Conservation (phyloP, 306 rosid genomes). For the Vigna radiata region DNA sequence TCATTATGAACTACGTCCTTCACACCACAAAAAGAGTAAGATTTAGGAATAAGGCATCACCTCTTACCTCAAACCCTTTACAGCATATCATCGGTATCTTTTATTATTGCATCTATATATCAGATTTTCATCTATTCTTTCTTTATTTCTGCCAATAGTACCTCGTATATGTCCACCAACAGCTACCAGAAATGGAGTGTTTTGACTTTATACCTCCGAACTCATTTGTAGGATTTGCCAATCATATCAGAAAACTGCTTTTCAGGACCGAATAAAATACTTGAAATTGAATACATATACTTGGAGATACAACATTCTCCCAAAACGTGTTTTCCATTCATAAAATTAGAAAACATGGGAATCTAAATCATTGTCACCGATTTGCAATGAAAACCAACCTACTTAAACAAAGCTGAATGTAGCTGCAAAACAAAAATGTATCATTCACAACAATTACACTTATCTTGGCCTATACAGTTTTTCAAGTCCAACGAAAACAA, state of each 20-base stretch:
- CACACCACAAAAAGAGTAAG: neutral
- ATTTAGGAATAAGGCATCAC: neutral
- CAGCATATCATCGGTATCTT: neutral
- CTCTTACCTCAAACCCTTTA: neutral
- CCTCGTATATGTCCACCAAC: neutral
- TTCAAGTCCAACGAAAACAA: constrained; percentile 33
- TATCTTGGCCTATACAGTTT: constrained; percentile 25
- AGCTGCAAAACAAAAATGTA: neutral
- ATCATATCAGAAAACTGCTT: neutral
- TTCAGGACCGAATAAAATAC: neutral
- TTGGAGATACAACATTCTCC: neutral
- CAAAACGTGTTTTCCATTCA: neutral
- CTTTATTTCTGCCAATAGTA: neutral
- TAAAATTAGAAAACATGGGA: neutral
- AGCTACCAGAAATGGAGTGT: neutral
- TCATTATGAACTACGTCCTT: constrained; percentile 25
- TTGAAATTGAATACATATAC: neutral
- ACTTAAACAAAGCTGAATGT: neutral
- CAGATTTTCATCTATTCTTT: constrained; percentile 2
- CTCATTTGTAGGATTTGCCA: constrained; percentile 11
- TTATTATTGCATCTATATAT: neutral
- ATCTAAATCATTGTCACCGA: no score
- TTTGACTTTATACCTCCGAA: neutral
- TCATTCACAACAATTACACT: constrained; percentile 24
- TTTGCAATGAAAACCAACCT: constrained; percentile 1